Evolutionary conservation across 495 filamentous ascomycete genomes (phyloP), one percentile per base, ranked within the genome.

Genomic region (Aspergillus heteromorphus): DNA sequence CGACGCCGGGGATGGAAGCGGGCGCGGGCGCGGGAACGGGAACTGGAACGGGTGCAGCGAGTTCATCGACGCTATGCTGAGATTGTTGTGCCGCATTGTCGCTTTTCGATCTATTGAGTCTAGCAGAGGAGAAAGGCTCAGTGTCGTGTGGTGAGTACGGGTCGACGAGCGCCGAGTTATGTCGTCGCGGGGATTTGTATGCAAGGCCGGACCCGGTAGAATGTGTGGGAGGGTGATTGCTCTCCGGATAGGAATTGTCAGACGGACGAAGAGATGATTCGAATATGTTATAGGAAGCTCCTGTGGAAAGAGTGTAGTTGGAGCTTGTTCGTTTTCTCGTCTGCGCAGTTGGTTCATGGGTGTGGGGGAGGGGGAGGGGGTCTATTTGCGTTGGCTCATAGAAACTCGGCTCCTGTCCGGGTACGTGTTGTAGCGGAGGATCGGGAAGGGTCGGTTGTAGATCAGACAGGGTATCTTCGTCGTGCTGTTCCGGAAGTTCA

Each of bases 141-240:
- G 73, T 76, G 40, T 76, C 73, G 45, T 74, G 71, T 5, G 73
- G 70, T 2, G 73, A 76, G 38, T 56, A 61, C 10, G 49, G 38
- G 17, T 51, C 43, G 0, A 49, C 53, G 47, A 73, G 64, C 40
- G 66, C 56, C n/a, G 70, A 65, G 14, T 65, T 63, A 17, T 61
- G 61, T 18, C 64, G 51, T 43, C 62, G 60, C 4, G 48, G 13
- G 7, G 47, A 49, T 21, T 64, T 64, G 0, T 61, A 65, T 11
- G 51, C 25, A 6, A 40, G 29, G 21, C 63, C 59, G 7, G 56
- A 6, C 10, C 4, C 18, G 25, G 30, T 47, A 53, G 56, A 34
- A 40, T 54, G 11, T 52, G 51, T 1, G n/a, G n/a, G n/a, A 40
- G 48, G 34, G 30, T 55, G 43, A 25, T 49, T 45, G 45, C 13